Conservation (phyloP, 2,329 filamentous ascomycete genomes). For the Periconia digitata region DNA sequence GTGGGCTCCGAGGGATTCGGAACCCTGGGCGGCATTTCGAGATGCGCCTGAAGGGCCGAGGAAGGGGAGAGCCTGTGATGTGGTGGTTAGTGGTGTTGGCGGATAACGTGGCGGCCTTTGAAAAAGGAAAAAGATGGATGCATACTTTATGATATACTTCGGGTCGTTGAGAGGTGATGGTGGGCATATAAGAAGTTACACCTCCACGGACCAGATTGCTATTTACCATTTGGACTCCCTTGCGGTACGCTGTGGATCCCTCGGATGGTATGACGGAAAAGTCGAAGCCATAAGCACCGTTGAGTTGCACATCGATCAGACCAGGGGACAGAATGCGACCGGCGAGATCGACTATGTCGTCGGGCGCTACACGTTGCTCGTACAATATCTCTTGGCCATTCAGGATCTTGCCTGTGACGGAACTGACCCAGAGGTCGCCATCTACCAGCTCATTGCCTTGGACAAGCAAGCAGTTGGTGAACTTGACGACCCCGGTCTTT, state of each 20-base stretch:
- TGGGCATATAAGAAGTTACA: constrained; percentile 86
- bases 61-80: constrained; percentile 65
- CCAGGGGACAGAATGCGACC: constrained; percentile 84
- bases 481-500: constrained; percentile 69
- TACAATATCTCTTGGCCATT: constrained; percentile 68
- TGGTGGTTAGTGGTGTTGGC: constrained; percentile 2
- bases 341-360: constrained; percentile 74
- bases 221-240: constrained; percentile 73
- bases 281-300: constrained; percentile 91
- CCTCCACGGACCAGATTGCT: constrained; percentile 72
- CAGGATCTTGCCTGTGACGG: constrained; percentile 77
- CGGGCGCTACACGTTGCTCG: constrained; percentile 68
- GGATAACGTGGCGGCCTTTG: too few species aligned
- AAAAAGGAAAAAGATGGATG: background rate
- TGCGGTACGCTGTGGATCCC: constrained; percentile 62
- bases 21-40: constrained; percentile 67
- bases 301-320: constrained; percentile 88
- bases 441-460: constrained; percentile 67
- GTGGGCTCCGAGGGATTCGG: constrained; percentile 87
- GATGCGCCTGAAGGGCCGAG: constrained; percentile 69
- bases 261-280: constrained; percentile 77
- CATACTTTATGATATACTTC: constrained; percentile 76
- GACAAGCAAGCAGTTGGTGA: constrained; percentile 83
- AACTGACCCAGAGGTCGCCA: constrained; percentile 88
- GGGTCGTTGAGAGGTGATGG: constrained; percentile 77